Base-by-base conservation (phyloP, 176 grass and related monocot genomes). In the Carex littledalei region DNA sequence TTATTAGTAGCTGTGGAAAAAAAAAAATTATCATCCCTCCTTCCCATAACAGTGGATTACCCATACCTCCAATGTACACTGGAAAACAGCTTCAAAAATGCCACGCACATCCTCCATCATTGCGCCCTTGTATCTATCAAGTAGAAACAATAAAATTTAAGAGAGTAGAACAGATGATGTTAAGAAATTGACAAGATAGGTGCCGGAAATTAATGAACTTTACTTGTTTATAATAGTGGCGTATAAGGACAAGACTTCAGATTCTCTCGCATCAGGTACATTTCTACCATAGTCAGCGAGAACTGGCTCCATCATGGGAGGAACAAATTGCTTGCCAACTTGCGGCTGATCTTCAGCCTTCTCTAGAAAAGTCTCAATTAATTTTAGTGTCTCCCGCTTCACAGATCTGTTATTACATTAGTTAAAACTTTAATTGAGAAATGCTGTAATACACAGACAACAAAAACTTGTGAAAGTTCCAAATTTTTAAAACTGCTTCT, bases 171-270 rank as follows among this genome's bases (percentile, higher is more conserved):
- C 22, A 49, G 20, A 47, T 76, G 80, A n/a, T 55, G 41, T 63
- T 18, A 31, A 24, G 3, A 52, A 15, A 90, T 47, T 67, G 21
- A 18, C 66, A 79, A 24, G 2, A 35, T 34, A 52, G 15, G 56
- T 68, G 65, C 20, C 2, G 49, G 11, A 24, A 67, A 65, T 67
- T 49, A 14, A 50, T 13, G 29, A 59, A 41, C 83, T 68, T 92
- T 17, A 99, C 97, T 99, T 99, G 90, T 99, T 99, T 85, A 99
- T 99, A 78, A 99, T 99, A 13, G 97, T 99, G 11, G 91, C 93
- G 62, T 91, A 99, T 26, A 99, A 70, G 16, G 97, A 99, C 50
- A 99, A 86, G 32, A 99, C 97, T 99, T 99, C 97, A 64, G 97
- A 99, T 88, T 99, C 97, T 88, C 97, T 96, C 15, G 97, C 97